Conservation (phyloP, 768 basidiomycete species). For the Hericium rajendrae region DNA sequence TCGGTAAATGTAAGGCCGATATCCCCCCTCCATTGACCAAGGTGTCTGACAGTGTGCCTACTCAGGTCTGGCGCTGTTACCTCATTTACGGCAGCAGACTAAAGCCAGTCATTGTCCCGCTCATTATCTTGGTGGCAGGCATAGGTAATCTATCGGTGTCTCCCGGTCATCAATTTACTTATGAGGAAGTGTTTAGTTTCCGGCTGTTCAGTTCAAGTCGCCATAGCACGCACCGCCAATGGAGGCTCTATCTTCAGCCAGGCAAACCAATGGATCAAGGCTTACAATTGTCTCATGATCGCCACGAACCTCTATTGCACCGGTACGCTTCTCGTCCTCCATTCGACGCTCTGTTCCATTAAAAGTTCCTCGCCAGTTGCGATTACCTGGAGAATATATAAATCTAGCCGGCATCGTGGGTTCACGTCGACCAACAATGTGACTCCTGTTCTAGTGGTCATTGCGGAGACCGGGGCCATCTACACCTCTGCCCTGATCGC, state of each 20-base stretch:
- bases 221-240: background rate
- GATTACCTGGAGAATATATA: background rate
- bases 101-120: background rate
- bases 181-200: background rate
- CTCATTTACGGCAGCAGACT: background rate
- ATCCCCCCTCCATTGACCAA: background rate
- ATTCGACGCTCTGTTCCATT: background rate
- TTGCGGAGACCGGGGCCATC: background rate
- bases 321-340: background rate
- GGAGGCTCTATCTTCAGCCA: background rate
- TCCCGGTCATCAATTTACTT: too few species aligned
- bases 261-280: background rate
- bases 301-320: background rate
- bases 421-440: background rate
- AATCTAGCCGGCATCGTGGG: too few species aligned
- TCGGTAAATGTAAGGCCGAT: background rate
- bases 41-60: background rate
- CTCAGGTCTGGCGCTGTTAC: background rate
- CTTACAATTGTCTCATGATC: background rate
- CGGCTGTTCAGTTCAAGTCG: background rate
- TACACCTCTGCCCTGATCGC: background rate
- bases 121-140: background rate
- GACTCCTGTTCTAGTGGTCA: background rate
- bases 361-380: background rate
- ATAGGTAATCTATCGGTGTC: background rate